A percentile compares a stretch with the other conserved stretches of the same genome.
These are phyloP conservation scores for Rhodotorula sp. DNA, from an alignment of 1,284 basidiomycete species.

Conservation along the genomic window DNA sequence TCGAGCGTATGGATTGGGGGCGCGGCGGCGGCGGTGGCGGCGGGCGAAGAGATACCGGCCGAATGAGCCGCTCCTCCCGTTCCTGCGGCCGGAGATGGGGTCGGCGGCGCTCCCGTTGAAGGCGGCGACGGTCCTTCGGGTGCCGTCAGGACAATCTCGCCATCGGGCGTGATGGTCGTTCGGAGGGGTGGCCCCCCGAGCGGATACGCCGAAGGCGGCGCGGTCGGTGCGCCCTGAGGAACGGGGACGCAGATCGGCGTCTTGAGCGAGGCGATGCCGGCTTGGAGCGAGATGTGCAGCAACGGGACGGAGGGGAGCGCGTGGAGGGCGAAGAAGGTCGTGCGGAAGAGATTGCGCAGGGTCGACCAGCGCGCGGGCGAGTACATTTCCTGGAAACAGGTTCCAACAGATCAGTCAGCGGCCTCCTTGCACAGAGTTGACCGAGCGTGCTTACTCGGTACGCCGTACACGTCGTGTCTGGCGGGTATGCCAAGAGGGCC, in stretches of 20 bases:
- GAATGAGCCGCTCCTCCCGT: background rate
- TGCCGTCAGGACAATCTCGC: constrained; percentile 14
- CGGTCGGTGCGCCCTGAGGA: constrained; percentile 5
- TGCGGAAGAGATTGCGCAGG: constrained; percentile 72
- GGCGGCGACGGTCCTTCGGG: constrained; percentile 20
- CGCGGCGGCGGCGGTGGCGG: too few species aligned
- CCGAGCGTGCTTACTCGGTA: constrained; percentile 49
- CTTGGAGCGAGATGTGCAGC: constrained; percentile 75
- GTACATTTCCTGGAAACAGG: constrained; percentile 66
- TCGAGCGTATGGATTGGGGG: constrained; percentile 33
- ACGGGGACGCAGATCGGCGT: constrained; percentile 54
- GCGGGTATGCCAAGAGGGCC: constrained; percentile 69
- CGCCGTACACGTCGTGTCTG: constrained; percentile 63
- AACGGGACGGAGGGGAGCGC: constrained; percentile 78
- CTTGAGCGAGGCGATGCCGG: constrained; percentile 46
- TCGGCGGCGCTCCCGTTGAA: background rate
- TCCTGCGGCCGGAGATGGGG: constrained; percentile 8
- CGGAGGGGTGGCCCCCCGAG: constrained; percentile 3
- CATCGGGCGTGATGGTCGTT: constrained; percentile 17
- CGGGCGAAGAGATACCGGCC: background rate
- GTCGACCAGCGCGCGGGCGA: constrained; percentile 70
- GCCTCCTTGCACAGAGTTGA: background rate
- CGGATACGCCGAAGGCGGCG: constrained; percentile 12
- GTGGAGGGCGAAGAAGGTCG: constrained; percentile 79
- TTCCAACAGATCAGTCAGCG: background rate